Percentiles rank a stretch among this genome's conserved stretches.
Evolutionary conservation across 371 early-diverging fungal genomes (phyloP).

Genomic region (Mucor mucedo): DNA sequence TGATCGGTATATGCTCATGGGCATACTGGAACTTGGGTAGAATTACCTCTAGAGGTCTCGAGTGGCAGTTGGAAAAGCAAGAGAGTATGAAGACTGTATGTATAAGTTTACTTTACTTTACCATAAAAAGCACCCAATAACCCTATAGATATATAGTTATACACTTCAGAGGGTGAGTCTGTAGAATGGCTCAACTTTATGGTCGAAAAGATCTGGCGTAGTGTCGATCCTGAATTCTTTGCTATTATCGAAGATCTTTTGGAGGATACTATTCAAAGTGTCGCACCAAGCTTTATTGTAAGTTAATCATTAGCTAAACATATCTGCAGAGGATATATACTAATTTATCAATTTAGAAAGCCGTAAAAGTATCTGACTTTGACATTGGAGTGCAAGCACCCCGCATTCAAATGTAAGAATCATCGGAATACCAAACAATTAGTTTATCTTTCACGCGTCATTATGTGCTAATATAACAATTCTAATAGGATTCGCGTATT

Average conservation of each 20-base stretch:
- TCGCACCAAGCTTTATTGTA: constrained; percentile 44
- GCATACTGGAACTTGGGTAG: constrained; percentile 40
- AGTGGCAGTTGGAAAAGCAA: constrained; percentile 46
- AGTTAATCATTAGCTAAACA: not conserved
- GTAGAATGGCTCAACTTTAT: constrained; percentile 55
- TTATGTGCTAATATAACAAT: not conserved
- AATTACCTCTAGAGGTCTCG: constrained; percentile 23
- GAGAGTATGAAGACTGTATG: constrained; percentile 42
- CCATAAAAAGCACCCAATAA: not conserved
- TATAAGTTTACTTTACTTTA: not conserved
- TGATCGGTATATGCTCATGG: constrained; percentile 27
- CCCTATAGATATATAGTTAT: constrained; percentile 25
- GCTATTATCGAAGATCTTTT: constrained; percentile 36
- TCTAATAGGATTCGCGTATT: constrained; percentile 44
- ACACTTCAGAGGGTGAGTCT: constrained; percentile 48
- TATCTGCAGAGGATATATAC: not conserved
- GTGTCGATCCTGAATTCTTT: constrained; percentile 46
- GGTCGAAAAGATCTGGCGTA: constrained; percentile 51
- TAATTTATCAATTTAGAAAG: constrained; percentile 27
- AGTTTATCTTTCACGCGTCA: constrained; percentile 5
- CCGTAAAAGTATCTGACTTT: constrained; percentile 43
- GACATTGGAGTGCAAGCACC: constrained; percentile 56
- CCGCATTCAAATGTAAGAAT: constrained; percentile 44
- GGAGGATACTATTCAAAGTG: constrained; percentile 42
- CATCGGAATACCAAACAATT: not conserved